Percentiles rank a stretch among this genome's conserved stretches.
phyloP scores from a whole-genome alignment of 495 filamentous ascomycete genomes.

The Glutinoglossum americanum region DNA sequence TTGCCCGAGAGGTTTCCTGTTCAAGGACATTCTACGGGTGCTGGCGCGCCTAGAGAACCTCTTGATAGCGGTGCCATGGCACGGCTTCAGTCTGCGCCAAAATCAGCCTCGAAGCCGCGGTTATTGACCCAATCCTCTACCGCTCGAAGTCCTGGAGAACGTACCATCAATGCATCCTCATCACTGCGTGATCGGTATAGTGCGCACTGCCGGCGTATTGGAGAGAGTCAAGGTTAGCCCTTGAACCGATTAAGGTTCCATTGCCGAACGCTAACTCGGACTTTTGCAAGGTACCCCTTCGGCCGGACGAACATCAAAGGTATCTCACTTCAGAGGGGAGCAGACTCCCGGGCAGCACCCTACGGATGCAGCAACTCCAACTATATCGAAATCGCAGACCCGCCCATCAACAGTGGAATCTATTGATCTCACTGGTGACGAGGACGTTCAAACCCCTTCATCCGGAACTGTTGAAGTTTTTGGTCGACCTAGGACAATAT shows the following conservation, averaged over 20 bases:
- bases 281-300: background rate
- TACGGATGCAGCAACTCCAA: conserved; percentile 9
- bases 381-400: conserved; percentile 7
- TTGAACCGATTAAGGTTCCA: background rate
- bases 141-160: conserved; percentile 6
- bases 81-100: conserved; percentile 28
- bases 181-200: background rate
- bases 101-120: conserved; percentile 28
- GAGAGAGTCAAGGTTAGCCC: background rate
- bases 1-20: background rate
- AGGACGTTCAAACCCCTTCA: conserved; percentile 19
- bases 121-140: conserved; percentile 21
- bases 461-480: conserved; percentile 26
- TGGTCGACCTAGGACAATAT: conserved; percentile 31
- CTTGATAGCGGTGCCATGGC: conserved; percentile 28
- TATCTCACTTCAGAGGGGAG: background rate
- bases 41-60: conserved; percentile 12
- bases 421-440: conserved; percentile 49
- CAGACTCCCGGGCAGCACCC: background rate
- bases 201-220: background rate
- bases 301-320: background rate
- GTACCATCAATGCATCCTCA: background rate
- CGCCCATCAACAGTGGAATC: conserved; percentile 23
- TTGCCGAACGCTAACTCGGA: background rate
- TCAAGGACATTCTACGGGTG: background rate